Percentiles rank a stretch among this genome's conserved stretches.
Conservation (phyloP, 2,329 filamentous ascomycete genomes). For the Aspergillus pseudonomiae region DNA sequence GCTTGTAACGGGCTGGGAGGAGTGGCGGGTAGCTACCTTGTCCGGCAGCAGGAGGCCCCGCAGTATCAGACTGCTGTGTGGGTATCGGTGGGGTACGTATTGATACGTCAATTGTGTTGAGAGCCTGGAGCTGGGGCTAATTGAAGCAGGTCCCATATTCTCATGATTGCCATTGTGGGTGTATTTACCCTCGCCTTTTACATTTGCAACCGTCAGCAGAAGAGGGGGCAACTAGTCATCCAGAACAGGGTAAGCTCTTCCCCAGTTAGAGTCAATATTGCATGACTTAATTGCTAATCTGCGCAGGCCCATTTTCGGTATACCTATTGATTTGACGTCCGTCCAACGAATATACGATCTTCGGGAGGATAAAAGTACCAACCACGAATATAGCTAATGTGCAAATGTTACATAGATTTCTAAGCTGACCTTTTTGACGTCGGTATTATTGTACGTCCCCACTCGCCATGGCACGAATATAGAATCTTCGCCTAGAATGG, state of each 20-base stretch:
- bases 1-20: conserved; percentile 66
- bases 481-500: neutral
- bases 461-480: neutral
- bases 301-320: conserved; percentile 36
- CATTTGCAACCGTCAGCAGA: conserved; percentile 53
- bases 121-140: neutral
- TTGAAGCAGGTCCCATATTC: conserved; percentile 54
- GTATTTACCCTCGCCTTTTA: conserved; percentile 59
- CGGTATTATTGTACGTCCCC: neutral
- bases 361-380: neutral
- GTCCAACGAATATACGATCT: neutral
- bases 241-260: conserved; percentile 47
- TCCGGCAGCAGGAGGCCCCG: conserved; percentile 63
- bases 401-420: neutral
- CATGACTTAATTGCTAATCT: neutral
- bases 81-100: conserved; percentile 62
- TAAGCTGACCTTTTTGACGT: no score
- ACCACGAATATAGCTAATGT: neutral
- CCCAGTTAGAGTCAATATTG: neutral
- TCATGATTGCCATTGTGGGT: conserved; percentile 59
- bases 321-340: conserved; percentile 32
- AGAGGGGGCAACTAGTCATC: conserved; percentile 51
- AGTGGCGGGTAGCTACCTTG: conserved; percentile 68
- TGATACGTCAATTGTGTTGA: neutral
- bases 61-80: conserved; percentile 67